Base-by-base conservation (phyloP, 176 grass and related monocot genomes). In the Oryza longistaminata region DNA sequence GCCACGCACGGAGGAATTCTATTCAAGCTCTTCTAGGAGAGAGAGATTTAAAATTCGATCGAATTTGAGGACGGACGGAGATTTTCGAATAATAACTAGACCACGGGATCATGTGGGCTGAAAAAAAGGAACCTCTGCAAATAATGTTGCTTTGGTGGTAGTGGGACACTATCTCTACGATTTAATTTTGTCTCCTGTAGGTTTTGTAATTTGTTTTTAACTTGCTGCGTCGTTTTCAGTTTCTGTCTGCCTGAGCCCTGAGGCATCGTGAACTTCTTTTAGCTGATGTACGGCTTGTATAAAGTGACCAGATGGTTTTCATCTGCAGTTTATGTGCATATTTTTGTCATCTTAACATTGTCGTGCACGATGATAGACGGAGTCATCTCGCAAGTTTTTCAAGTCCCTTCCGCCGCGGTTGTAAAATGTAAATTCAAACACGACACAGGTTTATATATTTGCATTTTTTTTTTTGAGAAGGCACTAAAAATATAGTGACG, bases 1-100 rank as follows among this genome's bases (percentile, higher is more conserved):
- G 89, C 89, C 66, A 12, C 89, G 1, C 89, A 91, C 0, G 90
- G 86, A 22, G 82, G 90, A 15, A 48, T 92, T 73, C 58, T 86
- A 34, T 88, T 92, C 90, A 86, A 92, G 82, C 61, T 92, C 48
- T 92, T 92, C 73, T 88, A 42, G 58, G 1, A 62, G 58, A 52
- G 21, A 61, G 0, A 24, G 29, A 31, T 31, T 31, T 31, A 35
- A 9, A 62, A 24, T 24, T 10, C 21, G 8, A 24, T 8, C 58
- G 24, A 62, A 31, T 33, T 29, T 55, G 19, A 43, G 37, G 34
- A 22, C 42, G 37, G 34, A 22, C 42, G 42, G 16, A 21, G 43
- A 40, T 42, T 26, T 48, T 9, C n/a, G 24, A 35, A n/a, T 72
- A 40, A 55, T 61, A 62, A 62, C n/a, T 10, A 9, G 49, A 44